phyloP scores from a whole-genome alignment of 192 early-diverging fungal genomes.

The Mortierella hygrophila region DNA sequence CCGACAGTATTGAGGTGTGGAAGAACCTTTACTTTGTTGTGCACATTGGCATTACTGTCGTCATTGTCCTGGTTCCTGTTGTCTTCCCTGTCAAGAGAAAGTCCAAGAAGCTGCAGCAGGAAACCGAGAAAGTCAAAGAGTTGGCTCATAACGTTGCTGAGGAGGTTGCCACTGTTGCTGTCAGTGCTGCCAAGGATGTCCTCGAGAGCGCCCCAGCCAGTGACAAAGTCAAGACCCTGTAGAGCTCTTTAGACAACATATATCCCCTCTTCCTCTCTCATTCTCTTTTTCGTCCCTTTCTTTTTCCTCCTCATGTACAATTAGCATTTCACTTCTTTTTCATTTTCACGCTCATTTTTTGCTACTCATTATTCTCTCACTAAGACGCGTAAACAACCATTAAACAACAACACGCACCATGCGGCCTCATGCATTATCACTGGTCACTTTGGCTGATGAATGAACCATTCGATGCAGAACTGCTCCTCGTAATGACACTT shows the following conservation, averaged over 20 bases:
- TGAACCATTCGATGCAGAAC: background rate
- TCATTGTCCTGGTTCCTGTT: constrained; percentile 40
- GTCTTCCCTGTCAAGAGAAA: constrained; percentile 49
- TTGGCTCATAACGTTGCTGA: constrained; percentile 16
- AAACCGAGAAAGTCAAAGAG: constrained; percentile 40
- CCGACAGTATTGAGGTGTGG: constrained; percentile 72
- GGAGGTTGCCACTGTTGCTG: constrained; percentile 19
- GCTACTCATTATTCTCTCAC: background rate
- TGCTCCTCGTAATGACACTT: background rate
- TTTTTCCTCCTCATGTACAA: background rate
- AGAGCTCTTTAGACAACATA: background rate
- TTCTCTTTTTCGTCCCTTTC: background rate
- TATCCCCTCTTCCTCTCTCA: background rate
- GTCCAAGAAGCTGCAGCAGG: constrained; percentile 39
- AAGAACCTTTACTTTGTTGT: constrained; percentile 69
- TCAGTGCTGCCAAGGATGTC: constrained; percentile 22
- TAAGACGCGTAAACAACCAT: background rate
- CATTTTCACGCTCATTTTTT: background rate
- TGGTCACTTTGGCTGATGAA: background rate
- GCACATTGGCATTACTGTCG: constrained; percentile 67
- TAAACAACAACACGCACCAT: background rate
- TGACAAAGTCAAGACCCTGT: constrained; percentile 30
- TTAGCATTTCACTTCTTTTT: background rate
- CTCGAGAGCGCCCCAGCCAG: background rate
- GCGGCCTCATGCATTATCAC: background rate